Evolutionary conservation across 2,329 filamentous ascomycete species (phyloP).

Genomic region (Tympanopsis confertula): DNA sequence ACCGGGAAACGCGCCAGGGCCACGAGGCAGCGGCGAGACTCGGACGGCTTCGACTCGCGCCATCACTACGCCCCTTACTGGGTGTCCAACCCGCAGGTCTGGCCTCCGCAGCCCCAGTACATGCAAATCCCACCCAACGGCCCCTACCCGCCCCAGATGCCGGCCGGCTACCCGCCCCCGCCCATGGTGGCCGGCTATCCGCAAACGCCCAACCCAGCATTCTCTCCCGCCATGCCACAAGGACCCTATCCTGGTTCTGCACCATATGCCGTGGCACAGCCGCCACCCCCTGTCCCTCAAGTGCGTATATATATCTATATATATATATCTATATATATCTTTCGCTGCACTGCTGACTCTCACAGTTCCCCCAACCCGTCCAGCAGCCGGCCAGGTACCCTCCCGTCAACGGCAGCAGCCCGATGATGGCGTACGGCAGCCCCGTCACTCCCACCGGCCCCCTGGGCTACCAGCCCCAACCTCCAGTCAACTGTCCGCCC

Average conservation of each 20-base stretch:
- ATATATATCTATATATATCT: too few species aligned
- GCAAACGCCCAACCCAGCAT: conserved; percentile 12
- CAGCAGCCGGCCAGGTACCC: neutral
- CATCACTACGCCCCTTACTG: conserved; percentile 63
- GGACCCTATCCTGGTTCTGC: conserved; percentile 12
- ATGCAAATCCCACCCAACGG: conserved; percentile 33
- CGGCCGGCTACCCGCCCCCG: conserved; percentile 30
- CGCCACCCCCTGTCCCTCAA: too few species aligned
- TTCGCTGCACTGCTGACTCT: too few species aligned
- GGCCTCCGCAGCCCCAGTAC: conserved; percentile 47
- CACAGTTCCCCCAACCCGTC: too few species aligned
- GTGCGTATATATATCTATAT: too few species aligned
- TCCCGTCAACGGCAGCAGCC: neutral
- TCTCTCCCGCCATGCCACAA: conserved; percentile 15
- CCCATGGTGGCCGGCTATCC: conserved; percentile 8
- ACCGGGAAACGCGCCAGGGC: conserved; percentile 61
- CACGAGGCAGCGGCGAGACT: conserved; percentile 52
- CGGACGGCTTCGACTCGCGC: conserved; percentile 52
- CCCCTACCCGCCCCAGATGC: conserved; percentile 33
- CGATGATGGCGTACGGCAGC: neutral
- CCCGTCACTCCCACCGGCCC: conserved; percentile 26
- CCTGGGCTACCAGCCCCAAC: neutral
- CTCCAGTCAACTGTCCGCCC: too few species aligned
- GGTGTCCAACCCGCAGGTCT: conserved; percentile 39
- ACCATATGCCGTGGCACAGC: conserved; percentile 11